Evolutionary conservation across 1,284 basidiomycete species (phyloP), one percentile per base, ranked within the genome.

Genomic region (Hymenochaete sp.): DNA sequence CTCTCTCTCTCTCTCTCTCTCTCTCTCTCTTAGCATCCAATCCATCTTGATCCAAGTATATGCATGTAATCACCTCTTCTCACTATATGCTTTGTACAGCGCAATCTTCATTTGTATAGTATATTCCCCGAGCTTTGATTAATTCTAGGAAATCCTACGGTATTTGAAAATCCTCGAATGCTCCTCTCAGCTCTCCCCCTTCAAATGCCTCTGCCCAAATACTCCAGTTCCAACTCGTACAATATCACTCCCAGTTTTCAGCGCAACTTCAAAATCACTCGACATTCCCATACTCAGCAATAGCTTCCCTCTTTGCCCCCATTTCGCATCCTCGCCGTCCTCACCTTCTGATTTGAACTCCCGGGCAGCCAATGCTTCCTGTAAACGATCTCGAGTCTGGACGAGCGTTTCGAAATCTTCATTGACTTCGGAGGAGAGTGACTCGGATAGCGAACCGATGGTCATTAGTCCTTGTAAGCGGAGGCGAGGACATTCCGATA

Each of bases 241-340:
- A 44, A 92, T 79, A 57, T 87, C 80, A 57, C 89, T 88, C 0
- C 92, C 95, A 13, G 82, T 78, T 60, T 71, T 73, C 48, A 96
- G 67, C 1, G 95, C 95, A 33, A 82, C 77, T 57, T 84, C 88
- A 60, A 95, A 96, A 57, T 98, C 95, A 47, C 82, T 85, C 45
- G 91, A 95, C 95, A 98, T 98, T 16, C 95, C 95, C 93, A 98
- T 98, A 58, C 91, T 95, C 59, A 98, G 62, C 58, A 92, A 60
- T 50, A 98, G 61, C 44, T 65, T 67, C 3, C 79, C 67, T 27
- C 70, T 67, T 38, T 68, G 64, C 6, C 79, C 79, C 76, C 75
- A 82, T 16, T 59, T 61, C 1, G 51, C 52, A 8, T 52, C 52
- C 8, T 57, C 51, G 1, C 62, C 58, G 7, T 52, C 24, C 52